Evolutionary conservation across 108 stramenopile genomes (phyloP), one percentile per base, ranked within the genome.

Genomic region (Cylindrotheca closterium): DNA sequence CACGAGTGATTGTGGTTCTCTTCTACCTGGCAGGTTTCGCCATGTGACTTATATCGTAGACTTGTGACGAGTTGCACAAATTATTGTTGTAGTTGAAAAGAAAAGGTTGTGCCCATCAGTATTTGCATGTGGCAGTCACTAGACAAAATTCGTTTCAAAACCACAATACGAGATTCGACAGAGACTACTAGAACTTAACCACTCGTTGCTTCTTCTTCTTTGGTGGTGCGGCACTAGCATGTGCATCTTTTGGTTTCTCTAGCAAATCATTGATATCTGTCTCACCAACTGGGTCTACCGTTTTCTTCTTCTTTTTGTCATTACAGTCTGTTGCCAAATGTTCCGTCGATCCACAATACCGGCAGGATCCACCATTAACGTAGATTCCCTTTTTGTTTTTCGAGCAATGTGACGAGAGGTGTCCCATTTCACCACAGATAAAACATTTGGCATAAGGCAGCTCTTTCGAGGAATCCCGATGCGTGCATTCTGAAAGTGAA

Each of bases 401-500:
- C 1, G 84, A 71, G 62, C 92, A 93, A 25, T 66, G 47, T 24
- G 80, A 73, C 7, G 82, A 63, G 23, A 93, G 65, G 67, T 93
- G 92, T 25, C 92, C 92, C 70, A 54, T 78, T 59, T 80, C 37
- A 24, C 79, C 66, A 65, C 92, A 93, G 19, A 93, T 58, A 72
- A 82, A 93, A 51, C 92, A 93, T n/a, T 65, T 75, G 22, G 88
- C 88, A 66, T 54, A 87, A 7, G 92, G 92, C 15, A 93, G 61
- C 27, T 67, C 51, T 49, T 46, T 66, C 29, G 65, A 74, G 10
- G 27, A 22, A 17, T 51, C 70, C 8, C 79, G 53, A 55, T 81
- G 74, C 8, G 84, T 84, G 60, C 91, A 92, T 29, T 52, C 24
- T 19, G 74, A 69, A n/a, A 87, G 68, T 8, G 80, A 57, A 67